These are phyloP conservation scores for Globisporangium yorkense DNA, from an alignment of 352 stramenopile genomes.

Conservation along the genomic window DNA sequence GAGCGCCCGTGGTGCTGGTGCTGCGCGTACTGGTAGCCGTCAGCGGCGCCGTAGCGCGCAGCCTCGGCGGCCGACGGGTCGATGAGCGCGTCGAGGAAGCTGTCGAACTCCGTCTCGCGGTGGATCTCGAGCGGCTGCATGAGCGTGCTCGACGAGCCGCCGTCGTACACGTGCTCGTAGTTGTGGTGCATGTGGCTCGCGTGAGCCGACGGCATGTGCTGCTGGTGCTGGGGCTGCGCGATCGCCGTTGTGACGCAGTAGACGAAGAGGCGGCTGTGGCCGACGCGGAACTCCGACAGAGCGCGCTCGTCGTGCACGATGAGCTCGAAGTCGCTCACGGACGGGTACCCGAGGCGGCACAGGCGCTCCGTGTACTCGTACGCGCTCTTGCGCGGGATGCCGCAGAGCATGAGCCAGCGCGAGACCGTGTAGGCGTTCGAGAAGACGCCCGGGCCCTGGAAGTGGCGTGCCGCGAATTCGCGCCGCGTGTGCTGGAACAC, in stretches of 20 bases:
- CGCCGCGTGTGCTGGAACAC: slow-evolving; percentile 39
- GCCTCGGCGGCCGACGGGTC: slow-evolving; percentile 17
- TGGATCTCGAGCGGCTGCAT: slow-evolving; percentile 49
- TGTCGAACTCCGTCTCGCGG: slow-evolving; percentile 51
- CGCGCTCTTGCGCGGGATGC: slow-evolving; percentile 34
- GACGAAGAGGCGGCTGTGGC: slow-evolving; percentile 38
- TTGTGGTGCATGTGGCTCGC: slow-evolving; percentile 6
- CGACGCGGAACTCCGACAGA: slow-evolving; percentile 33
- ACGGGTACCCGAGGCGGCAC: slow-evolving; percentile 50
- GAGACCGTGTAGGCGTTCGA: slow-evolving; percentile 43
- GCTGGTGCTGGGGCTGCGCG: slow-evolving; percentile 8
- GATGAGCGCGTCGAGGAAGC: slow-evolving; percentile 52
- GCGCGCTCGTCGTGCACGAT: slow-evolving; percentile 48
- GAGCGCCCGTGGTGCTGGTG: background rate
- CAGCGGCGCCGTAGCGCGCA: slow-evolving; percentile 3
- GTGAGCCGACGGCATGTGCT: background rate
- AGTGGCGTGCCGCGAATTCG: slow-evolving; percentile 36
- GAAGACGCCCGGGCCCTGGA: slow-evolving; percentile 30
- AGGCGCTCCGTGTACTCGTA: slow-evolving; percentile 57
- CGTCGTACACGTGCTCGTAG: slow-evolving; percentile 22
- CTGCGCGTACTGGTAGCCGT: slow-evolving; percentile 7
- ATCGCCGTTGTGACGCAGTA: slow-evolving; percentile 33
- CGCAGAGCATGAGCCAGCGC: slow-evolving; percentile 51
- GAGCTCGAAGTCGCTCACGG: slow-evolving; percentile 49
- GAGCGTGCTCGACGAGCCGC: slow-evolving; percentile 28